Base-by-base conservation (phyloP, 2,329 filamentous ascomycete species). In the Arthrobotrys sinensis region DNA sequence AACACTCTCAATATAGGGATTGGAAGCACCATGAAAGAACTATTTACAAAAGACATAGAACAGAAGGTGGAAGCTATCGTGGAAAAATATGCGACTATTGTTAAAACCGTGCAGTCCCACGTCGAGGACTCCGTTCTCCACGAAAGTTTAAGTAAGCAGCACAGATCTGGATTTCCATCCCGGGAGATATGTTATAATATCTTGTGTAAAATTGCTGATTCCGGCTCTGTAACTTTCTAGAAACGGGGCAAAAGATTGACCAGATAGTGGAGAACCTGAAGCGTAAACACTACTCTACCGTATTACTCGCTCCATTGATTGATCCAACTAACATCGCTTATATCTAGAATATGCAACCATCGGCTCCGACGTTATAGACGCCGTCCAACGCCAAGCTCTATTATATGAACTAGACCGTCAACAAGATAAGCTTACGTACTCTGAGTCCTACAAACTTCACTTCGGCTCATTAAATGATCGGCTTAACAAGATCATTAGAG, bases 91-190 rank as follows among this genome's bases (percentile, higher is more conserved):
- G 52, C 21, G 34, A 40, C n/a, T 10, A 48, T 75, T 10, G 70
- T 75, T 7, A 75, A 75, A 28, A 16, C 52, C 1, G 70, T 34
- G 19, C 48, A 67, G 32, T 21, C 70, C 12, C 70, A 75, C 14
- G 67, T 75, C 34, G 70, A 75, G n/a, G 70, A 75, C 16, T 75
- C 70, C 6, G 50, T 75, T 0, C 19, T 75, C n/a, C 70, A 75
- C 14, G 70, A 75, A 63, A 75, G 70, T 21, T 52, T 75, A 1
- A 75, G 70, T 75, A 75, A 28, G 62, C 24, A 34, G 34, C 3
- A 12, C 1, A 63, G 16, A 4, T 36, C 12, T n/a, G 8, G 6
- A 28, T 28, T 28, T 28, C 24, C 24, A 28, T 28, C 4, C 4
- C 24, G 24, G 4, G 24, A 28, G 24, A 28, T 28, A 28, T 28